Base-by-base conservation (phyloP, 345 rosid species). In the Fremontodendron californicum region DNA sequence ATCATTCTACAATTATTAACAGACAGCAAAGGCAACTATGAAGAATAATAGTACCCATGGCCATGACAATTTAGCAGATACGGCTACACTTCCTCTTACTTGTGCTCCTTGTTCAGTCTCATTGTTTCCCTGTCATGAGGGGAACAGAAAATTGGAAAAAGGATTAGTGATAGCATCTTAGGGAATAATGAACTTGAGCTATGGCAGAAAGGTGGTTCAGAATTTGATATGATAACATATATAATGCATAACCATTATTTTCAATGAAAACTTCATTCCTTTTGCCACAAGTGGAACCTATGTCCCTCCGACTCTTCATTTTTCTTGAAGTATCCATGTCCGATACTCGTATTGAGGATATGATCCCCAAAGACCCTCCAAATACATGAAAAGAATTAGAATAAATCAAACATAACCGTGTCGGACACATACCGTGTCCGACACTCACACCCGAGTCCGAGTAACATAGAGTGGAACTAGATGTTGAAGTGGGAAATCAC, bases 11-110 rank as follows among this genome's bases (percentile, higher is more conserved):
- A 31, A n/a, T 1, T n/a, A 2, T 9, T 33, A 29, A 55, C 31
- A 54, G 31, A 60, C 2, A 71, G 27, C 45, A 39, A 73, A 15
- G 3, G 10, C 2, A 39, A 62, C 25, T 51, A 80, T 54, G 76
- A 78, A 18, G 54, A 80, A 25, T 13, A 69, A 64, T 18, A 31
- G 62, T 4, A 76, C 1, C 73, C 69, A 64, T 62, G 60, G 45
- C 77, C 69, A 64, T 62, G 60, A 52, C 77, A 77, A 58, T 45
- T 55, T 80, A 48, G 75, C 71, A 42, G 67, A 45, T n/a, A 46
- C 2, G 23, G 54, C 75, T 37, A 68, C 73, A 11, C 58, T 69
- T 70, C 45, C 75, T 52, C 60, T 80, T 45, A 61, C 39, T 60
- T 71, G 57, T 33, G 54, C 58, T 51, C 64, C 75, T 39, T 40